Percentiles rank a stretch among this genome's conserved stretches.
Conservation (phyloP, 805 yeast genomes). For the Lachancea sp. region DNA sequence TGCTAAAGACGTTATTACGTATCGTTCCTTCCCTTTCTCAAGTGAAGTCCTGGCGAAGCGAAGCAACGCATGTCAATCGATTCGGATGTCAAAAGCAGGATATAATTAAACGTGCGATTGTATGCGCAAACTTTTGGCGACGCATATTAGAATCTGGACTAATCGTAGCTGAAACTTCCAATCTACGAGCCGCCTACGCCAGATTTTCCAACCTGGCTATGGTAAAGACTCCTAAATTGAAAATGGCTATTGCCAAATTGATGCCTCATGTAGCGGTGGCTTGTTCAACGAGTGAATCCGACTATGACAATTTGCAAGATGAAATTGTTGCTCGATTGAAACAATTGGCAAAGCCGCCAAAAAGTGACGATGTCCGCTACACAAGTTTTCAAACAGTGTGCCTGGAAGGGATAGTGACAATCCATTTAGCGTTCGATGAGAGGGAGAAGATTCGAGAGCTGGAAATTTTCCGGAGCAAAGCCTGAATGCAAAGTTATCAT, state of each 20-base stretch:
- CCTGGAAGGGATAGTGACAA: conserved; percentile 18
- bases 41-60: conserved; percentile 7
- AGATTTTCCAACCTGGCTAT: conserved; percentile 23
- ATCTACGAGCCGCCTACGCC: conserved; percentile 22
- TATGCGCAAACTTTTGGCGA: conserved; percentile 20
- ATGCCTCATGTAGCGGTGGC: conserved; percentile 14
- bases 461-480: background rate
- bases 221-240: conserved; percentile 12
- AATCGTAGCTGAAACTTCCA: conserved; percentile 12
- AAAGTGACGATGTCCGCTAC: background rate
- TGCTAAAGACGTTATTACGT: conserved; percentile 17
- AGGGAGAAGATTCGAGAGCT: background rate
- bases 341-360: conserved; percentile 1
- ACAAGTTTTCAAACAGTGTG: conserved; percentile 9
- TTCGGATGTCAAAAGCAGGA: conserved; percentile 14
- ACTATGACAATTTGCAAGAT: conserved; percentile 10
- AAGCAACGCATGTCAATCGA: background rate
- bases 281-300: background rate
- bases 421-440: conserved; percentile 16
- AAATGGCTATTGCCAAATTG: conserved; percentile 10
- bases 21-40: conserved; percentile 18
- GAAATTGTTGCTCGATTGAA: conserved; percentile 15
- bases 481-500: no score
- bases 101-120: conserved; percentile 13
- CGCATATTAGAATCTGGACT: conserved; percentile 23